Evolutionary conservation across 495 filamentous ascomycete species (phyloP).

Genomic region (Hypoxylon rickii): DNA sequence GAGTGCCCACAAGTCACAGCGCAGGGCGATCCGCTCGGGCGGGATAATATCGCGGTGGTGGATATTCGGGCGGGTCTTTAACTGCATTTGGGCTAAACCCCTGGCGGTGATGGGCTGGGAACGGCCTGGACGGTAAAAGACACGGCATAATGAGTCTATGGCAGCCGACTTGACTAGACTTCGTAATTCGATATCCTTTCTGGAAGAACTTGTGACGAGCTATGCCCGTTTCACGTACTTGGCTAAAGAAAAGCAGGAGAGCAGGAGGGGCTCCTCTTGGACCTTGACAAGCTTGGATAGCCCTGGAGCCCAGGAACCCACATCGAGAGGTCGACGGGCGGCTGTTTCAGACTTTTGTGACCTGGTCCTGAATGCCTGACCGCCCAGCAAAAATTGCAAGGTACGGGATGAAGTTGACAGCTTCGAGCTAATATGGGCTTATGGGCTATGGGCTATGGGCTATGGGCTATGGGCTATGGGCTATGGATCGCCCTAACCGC

Average conservation of each 20-base stretch:
- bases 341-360: slow-evolving; percentile 26
- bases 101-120: too few species aligned
- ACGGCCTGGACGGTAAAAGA: not conserved
- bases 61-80: slow-evolving; percentile 18
- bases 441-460: too few species aligned
- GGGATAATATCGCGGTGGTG: slow-evolving; percentile 24
- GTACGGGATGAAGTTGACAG: slow-evolving; percentile 10
- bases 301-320: slow-evolving; percentile 13
- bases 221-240: slow-evolving; percentile 31
- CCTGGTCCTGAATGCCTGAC: slow-evolving; percentile 19
- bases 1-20: slow-evolving; percentile 7
- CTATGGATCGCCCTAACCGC: slow-evolving; percentile 6
- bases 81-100: slow-evolving; percentile 7
- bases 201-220: slow-evolving; percentile 36
- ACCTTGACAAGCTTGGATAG: too few species aligned
- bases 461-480: too few species aligned
- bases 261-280: too few species aligned
- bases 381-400: slow-evolving; percentile 25
- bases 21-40: slow-evolving; percentile 15
- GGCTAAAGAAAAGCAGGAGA: slow-evolving; percentile 28
- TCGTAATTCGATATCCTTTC: slow-evolving; percentile 33
- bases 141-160: slow-evolving; percentile 10
- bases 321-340: slow-evolving; percentile 22
- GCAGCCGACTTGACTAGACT: slow-evolving; percentile 16
- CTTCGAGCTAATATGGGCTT: not conserved